Percentiles rank a stretch among this genome's conserved stretches.
These are phyloP conservation scores for Cryptosporidium sp. DNA, from an alignment of 169 alveolate species.

Conservation along the genomic window DNA sequence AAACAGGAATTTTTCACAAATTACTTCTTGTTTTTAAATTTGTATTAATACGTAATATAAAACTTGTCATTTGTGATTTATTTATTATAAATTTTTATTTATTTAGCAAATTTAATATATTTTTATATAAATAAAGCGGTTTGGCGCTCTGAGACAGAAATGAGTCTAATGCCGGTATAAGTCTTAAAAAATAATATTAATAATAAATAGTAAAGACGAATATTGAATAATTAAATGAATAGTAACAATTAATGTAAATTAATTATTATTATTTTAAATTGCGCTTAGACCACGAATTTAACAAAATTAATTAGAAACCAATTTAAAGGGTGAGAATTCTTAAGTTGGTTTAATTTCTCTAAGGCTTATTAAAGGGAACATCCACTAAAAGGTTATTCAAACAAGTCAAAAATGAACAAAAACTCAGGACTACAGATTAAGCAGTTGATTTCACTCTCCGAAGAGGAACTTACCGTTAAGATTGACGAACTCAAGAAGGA, in stretches of 20 bases:
- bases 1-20: not conserved
- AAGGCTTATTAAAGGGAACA: constrained; percentile 4
- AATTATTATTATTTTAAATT: not conserved
- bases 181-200: not conserved
- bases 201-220: constrained; percentile 4
- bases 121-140: not conserved
- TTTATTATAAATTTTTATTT: too few species aligned
- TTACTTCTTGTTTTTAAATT: too few species aligned
- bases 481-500: constrained; percentile 92
- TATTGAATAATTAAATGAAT: constrained; percentile 6
- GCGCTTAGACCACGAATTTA: constrained; percentile 12
- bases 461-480: constrained; percentile 88
- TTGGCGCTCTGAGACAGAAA: constrained; percentile 53
- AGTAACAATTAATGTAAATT: not conserved
- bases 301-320: not conserved
- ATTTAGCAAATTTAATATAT: not conserved
- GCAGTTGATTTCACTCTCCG: constrained; percentile 78
- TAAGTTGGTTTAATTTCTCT: not conserved
- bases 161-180: constrained; percentile 17
- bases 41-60: not conserved
- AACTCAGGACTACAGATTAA: constrained; percentile 35
- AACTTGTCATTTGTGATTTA: not conserved
- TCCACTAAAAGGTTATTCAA: not conserved
- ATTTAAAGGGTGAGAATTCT: constrained; percentile 6
- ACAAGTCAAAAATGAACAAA: constrained; percentile 36